These are phyloP conservation scores for Cryptosporidium meleagridis DNA, from an alignment of 169 alveolate species.

Conservation along the genomic window DNA sequence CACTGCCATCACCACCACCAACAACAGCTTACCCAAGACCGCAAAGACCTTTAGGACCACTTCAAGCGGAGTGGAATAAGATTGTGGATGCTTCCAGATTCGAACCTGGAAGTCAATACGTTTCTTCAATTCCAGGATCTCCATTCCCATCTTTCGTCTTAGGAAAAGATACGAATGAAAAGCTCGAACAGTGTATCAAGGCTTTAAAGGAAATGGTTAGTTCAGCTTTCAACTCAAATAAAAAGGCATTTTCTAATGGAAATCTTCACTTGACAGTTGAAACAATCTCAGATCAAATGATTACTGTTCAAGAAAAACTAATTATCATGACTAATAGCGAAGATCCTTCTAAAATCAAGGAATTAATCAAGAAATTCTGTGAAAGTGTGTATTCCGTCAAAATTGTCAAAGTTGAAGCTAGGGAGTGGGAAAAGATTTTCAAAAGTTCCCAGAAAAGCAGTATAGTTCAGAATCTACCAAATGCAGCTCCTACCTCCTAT, in stretches of 20 bases:
- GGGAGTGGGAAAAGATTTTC: conserved; percentile 16
- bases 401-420: background rate
- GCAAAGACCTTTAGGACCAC: background rate
- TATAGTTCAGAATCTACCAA: background rate
- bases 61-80: background rate
- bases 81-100: background rate
- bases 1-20: background rate
- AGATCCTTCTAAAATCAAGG: background rate
- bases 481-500: background rate
- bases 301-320: background rate
- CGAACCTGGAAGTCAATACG: conserved; percentile 6
- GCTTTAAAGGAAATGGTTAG: conserved; percentile 28
- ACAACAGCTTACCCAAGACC: background rate
- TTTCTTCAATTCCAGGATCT: conserved; percentile 17
- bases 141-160: conserved; percentile 27
- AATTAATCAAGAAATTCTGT: conserved; percentile 14
- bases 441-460: background rate
- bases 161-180: conserved; percentile 17
- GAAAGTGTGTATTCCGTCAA: background rate
- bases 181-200: conserved; percentile 16
- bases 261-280: background rate
- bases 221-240: background rate
- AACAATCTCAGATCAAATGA: background rate
- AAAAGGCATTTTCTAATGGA: background rate
- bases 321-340: background rate